Base-by-base conservation (phyloP, 2,329 filamentous ascomycete genomes). In the Botrytis sinoallii region DNA sequence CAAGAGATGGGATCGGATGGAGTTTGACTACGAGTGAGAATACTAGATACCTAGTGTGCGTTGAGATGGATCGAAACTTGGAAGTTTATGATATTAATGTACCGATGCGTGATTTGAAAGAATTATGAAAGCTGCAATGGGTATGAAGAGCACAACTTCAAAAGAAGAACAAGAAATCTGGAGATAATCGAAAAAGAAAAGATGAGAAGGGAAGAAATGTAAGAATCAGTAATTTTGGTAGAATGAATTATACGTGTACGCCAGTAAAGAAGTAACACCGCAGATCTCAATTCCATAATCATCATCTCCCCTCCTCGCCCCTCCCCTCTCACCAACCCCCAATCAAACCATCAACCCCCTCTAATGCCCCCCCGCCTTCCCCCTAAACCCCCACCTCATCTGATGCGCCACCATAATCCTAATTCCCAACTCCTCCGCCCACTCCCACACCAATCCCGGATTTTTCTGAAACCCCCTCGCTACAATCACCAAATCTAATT, bases 391-490 rank as follows among this genome's bases (percentile, higher is more conserved):
- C 87, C 88, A 89, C 35, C 84, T 82, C 73, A 89, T 88, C 81
- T 89, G 88, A 73, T 85, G 84, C 0, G 87, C 85, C 72, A 86
- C 78, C 55, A 84, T 81, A 38, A 88, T 84, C 10, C 83, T 77
- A 0, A 84, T 81, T 0, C 82, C 83, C 40, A 90, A 78, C 25
- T 90, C 88, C 69, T 89, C 85, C 1, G 88, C 88, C 83, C 85
- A 89, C 3, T 81, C 77, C 83, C 86, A 88, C 0, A 89, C 87
- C 29, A 90, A 77, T 0, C 86, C 86, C 0, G 88, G 88, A 75
- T 89, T 87, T 82, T 88, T 88, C 81, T 87, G 87, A 77, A 90
- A 90, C 81, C 83, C 81, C 1, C 88, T 83, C 0, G 87, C 88
- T 0, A 84, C 84, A 42, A 85, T 82, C 9, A 86, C 82, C 0